These are phyloP conservation scores for Durotheca rogersii DNA, from an alignment of 495 filamentous ascomycete species.

Conservation along the genomic window DNA sequence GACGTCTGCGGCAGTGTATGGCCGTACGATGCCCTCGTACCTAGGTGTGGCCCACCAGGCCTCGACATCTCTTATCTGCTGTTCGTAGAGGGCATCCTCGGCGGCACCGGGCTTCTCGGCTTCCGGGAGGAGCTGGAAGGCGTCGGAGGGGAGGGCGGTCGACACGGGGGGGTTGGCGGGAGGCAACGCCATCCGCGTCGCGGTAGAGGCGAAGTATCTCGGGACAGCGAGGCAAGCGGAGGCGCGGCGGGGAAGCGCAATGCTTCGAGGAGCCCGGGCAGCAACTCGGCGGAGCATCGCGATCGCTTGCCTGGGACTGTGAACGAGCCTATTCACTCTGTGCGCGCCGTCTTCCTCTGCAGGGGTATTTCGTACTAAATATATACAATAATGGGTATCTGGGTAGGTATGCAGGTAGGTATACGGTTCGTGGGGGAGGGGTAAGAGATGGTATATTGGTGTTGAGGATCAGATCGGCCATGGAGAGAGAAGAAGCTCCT, in stretches of 20 bases:
- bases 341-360: not conserved
- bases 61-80: constrained; percentile 78
- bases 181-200: constrained; percentile 34
- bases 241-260: constrained; percentile 21
- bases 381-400: too few relatives aligned
- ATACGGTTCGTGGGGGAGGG: too few relatives aligned
- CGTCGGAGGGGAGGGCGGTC: constrained; percentile 61
- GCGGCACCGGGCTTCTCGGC: constrained; percentile 68
- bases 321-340: too few relatives aligned
- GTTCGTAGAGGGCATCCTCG: constrained; percentile 78
- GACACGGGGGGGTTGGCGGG: constrained; percentile 49
- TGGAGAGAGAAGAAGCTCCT: too few relatives aligned
- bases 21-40: constrained; percentile 84
- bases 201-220: constrained; percentile 30
- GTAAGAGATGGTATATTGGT: not conserved
- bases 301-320: too few relatives aligned
- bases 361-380: too few relatives aligned
- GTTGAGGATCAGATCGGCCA: not conserved
- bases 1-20: constrained; percentile 86
- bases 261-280: constrained; percentile 35
- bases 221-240: constrained; percentile 7
- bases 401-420: too few relatives aligned
- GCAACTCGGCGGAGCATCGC: constrained; percentile 41
- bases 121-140: constrained; percentile 77
- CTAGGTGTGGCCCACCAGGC: constrained; percentile 84